A percentile compares a stretch with the other conserved stretches of the same genome.
phyloP scores from a whole-genome alignment of 2,329 filamentous ascomycete species.

The Trichophyton verrucosum region DNA sequence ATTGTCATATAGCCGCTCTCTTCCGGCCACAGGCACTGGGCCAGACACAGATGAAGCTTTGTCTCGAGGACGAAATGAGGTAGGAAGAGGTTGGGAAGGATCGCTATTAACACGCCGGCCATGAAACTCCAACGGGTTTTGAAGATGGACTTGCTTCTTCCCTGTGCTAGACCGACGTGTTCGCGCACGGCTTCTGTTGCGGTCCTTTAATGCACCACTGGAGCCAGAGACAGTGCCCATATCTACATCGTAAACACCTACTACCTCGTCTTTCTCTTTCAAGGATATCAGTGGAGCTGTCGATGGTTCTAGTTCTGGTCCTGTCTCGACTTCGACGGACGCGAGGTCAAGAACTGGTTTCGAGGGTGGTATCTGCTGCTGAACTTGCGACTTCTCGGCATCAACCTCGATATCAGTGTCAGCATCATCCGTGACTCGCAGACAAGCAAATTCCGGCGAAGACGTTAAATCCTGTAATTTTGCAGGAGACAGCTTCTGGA shows the following conservation, averaged over 20 bases:
- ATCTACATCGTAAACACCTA: not conserved
- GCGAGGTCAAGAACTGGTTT: not conserved
- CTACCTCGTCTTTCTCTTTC: not conserved
- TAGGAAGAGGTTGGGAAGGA: slow-evolving; percentile 9
- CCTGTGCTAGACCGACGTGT: slow-evolving; percentile 9
- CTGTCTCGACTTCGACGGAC: slow-evolving; percentile 11
- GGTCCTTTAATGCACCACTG: slow-evolving; percentile 8
- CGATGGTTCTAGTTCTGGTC: not conserved
- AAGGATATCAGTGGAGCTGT: not conserved
- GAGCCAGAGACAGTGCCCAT: slow-evolving; percentile 3
- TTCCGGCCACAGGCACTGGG: slow-evolving; percentile 21
- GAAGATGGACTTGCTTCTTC: slow-evolving; percentile 18
- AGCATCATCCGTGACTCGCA: slow-evolving; percentile 20
- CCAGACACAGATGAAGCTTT: slow-evolving; percentile 20
- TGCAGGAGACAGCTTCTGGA: slow-evolving; percentile 42
- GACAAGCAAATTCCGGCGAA: slow-evolving; percentile 43
- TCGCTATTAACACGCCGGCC: slow-evolving; percentile 10
- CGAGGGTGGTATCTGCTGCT: not conserved
- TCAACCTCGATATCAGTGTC: slow-evolving; percentile 18
- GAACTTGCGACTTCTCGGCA: slow-evolving; percentile 15
- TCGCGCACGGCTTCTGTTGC: slow-evolving; percentile 1
- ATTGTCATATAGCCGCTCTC: slow-evolving; percentile 22
- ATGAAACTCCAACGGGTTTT: slow-evolving; percentile 17
- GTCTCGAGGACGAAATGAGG: slow-evolving; percentile 21
- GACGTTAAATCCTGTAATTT: slow-evolving; percentile 44